Conservation (phyloP, 352 stramenopile genomes). For the Phytopythium oedochilum region DNA sequence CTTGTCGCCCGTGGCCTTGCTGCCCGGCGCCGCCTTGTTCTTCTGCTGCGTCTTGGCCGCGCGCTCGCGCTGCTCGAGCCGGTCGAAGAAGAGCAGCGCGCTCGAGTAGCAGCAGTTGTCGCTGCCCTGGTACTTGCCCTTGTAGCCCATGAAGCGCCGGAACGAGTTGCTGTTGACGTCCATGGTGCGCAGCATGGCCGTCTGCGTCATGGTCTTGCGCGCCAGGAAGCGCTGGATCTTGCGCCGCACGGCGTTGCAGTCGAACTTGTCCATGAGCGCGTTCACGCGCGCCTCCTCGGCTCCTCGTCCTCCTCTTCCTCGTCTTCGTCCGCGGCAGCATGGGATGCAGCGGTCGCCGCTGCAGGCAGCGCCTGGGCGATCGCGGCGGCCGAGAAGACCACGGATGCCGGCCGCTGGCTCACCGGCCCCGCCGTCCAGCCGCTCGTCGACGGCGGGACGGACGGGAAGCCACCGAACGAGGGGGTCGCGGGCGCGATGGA, state of each 20-base stretch:
- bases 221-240: slow-evolving; percentile 46
- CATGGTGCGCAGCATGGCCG: slow-evolving; percentile 30
- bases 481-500: not conserved
- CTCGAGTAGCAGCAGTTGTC: slow-evolving; percentile 38
- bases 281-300: slow-evolving; percentile 18
- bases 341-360: no score
- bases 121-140: slow-evolving; percentile 26
- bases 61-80: slow-evolving; percentile 19
- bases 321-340: not conserved
- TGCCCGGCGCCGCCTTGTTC: not conserved
- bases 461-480: not conserved
- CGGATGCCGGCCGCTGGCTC: not conserved
- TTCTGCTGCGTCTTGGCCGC: slow-evolving; percentile 18
- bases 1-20: not conserved
- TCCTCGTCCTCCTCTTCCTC: slow-evolving; percentile 11
- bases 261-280: slow-evolving; percentile 19
- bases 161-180: slow-evolving; percentile 47
- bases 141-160: slow-evolving; percentile 48
- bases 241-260: slow-evolving; percentile 41
- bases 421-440: not conserved
- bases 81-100: slow-evolving; percentile 37
- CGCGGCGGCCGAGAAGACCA: not conserved
- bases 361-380: not conserved
- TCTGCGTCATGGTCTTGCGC: slow-evolving; percentile 48
- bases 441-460: not conserved